A percentile compares a stretch with the other conserved stretches of the same genome.
Conservation (phyloP, 495 filamentous ascomycete species). For the Lasiosphaeria hispida region DNA sequence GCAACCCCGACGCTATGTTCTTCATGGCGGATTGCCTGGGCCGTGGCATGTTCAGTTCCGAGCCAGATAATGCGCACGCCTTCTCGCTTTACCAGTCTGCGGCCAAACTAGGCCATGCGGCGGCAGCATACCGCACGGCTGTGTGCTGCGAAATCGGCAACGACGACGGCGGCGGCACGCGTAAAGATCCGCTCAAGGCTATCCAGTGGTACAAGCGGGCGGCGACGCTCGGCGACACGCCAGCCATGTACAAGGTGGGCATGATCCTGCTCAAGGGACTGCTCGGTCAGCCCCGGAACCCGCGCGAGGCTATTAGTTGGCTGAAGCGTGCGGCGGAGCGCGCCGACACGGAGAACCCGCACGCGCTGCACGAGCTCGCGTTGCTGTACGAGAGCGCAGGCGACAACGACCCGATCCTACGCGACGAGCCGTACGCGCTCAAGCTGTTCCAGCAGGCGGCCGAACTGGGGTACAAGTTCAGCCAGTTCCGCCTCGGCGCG, state of each 20-base stretch:
- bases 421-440: constrained; percentile 75
- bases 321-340: constrained; percentile 88
- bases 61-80: constrained; percentile 81
- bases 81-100: constrained; percentile 91
- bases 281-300: constrained; percentile 83
- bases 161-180: constrained; percentile 88
- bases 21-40: constrained; percentile 89
- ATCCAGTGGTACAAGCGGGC: constrained; percentile 98
- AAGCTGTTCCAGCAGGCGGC: constrained; percentile 84
- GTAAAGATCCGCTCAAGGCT: constrained; percentile 85
- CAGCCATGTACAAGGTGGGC: constrained; percentile 97
- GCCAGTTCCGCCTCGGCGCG: constrained; percentile 83
- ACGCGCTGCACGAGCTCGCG: constrained; percentile 89
- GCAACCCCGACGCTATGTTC: constrained; percentile 84
- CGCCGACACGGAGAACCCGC: constrained; percentile 86
- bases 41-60: constrained; percentile 60
- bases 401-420: constrained; percentile 66
- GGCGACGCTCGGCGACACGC: constrained; percentile 81
- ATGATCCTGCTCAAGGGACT: constrained; percentile 93
- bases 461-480: constrained; percentile 89
- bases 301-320: constrained; percentile 83
- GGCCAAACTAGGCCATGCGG: constrained; percentile 80
- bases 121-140: constrained; percentile 88
- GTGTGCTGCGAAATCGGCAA: constrained; percentile 98
- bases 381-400: constrained; percentile 75